Conservation (phyloP, 176 grass and related monocot genomes). For the Avena eriantha region DNA sequence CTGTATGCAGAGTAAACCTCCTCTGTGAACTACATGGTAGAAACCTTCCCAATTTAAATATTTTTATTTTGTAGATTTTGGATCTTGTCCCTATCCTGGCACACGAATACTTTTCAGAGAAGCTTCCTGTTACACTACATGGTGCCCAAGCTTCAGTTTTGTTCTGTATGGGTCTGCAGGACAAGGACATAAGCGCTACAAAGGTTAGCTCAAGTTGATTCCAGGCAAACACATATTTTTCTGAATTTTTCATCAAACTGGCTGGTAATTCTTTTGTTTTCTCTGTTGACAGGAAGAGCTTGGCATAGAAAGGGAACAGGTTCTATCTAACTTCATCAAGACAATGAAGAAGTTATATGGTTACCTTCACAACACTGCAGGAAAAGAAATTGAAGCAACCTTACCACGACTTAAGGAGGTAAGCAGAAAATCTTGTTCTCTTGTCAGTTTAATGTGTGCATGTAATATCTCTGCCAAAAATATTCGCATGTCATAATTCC, state of each 20-base stretch:
- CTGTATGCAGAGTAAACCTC: background rate
- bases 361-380: conserved; percentile 65
- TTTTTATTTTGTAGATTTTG: conserved; percentile 68
- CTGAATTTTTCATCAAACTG: conserved; percentile 10
- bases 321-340: conserved; percentile 90
- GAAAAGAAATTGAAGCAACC: conserved; percentile 77
- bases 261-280: conserved; percentile 25
- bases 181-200: conserved; percentile 70
- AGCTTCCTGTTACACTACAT: conserved; percentile 78
- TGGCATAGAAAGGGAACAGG: conserved; percentile 87
- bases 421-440: conserved; percentile 27
- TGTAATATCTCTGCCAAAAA: background rate
- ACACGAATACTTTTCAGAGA: conserved; percentile 90
- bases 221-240: background rate
- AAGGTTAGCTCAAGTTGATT: conserved; percentile 62
- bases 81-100: conserved; percentile 88
- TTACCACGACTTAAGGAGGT: conserved; percentile 89
- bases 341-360: conserved; percentile 83
- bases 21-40: background rate
- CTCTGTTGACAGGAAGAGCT: conserved; percentile 70
- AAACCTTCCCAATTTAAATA: background rate
- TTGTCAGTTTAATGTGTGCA: background rate
- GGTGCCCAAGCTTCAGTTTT: conserved; percentile 76
- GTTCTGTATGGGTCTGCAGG: conserved; percentile 93
- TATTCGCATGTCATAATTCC: background rate